Conservation (phyloP, 2,329 filamentous ascomycete genomes). For the Scedosporium dehoogii region DNA sequence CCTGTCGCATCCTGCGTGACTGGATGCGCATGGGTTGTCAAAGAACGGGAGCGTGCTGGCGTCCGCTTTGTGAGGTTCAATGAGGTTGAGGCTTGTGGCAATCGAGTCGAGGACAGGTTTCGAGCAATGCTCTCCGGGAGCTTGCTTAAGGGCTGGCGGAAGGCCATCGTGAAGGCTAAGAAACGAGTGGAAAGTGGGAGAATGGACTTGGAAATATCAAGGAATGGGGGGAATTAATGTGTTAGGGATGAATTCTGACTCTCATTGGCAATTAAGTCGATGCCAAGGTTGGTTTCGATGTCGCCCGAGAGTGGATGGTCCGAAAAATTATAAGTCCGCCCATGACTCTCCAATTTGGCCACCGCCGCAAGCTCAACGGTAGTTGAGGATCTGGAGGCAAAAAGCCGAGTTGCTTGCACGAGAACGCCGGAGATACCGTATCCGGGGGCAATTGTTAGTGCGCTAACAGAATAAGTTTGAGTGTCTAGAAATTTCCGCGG, state of each 20-base stretch:
- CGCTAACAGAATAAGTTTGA: not conserved
- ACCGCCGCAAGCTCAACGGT: not conserved
- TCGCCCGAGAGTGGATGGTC: not conserved
- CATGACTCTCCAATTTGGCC: not conserved
- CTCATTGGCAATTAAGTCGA: not conserved
- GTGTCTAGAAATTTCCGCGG: not conserved
- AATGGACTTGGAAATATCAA: not conserved
- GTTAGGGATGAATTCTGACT: not conserved
- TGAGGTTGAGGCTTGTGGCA: not conserved
- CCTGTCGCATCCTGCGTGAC: slow-evolving; percentile 68
- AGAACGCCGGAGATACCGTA: not conserved
- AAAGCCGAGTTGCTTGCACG: not conserved
- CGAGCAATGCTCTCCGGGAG: slow-evolving; percentile 22
- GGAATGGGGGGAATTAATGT: not conserved
- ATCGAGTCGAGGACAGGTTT: slow-evolving; percentile 4
- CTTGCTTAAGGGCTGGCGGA: slow-evolving; percentile 27
- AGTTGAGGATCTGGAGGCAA: not conserved
- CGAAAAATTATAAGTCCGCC: not conserved
- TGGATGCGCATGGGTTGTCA: slow-evolving; percentile 49
- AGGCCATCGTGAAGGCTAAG: slow-evolving; percentile 22
- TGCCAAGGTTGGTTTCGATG: not conserved
- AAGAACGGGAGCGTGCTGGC: slow-evolving; percentile 13
- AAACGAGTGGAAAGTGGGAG: not conserved
- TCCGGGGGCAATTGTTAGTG: not conserved
- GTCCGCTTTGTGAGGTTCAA: not conserved